A percentile compares a stretch with the other conserved stretches of the same genome.
These are phyloP conservation scores for Talaromyces sp. DNA, from an alignment of 2,329 filamentous ascomycete genomes.

Conservation along the genomic window DNA sequence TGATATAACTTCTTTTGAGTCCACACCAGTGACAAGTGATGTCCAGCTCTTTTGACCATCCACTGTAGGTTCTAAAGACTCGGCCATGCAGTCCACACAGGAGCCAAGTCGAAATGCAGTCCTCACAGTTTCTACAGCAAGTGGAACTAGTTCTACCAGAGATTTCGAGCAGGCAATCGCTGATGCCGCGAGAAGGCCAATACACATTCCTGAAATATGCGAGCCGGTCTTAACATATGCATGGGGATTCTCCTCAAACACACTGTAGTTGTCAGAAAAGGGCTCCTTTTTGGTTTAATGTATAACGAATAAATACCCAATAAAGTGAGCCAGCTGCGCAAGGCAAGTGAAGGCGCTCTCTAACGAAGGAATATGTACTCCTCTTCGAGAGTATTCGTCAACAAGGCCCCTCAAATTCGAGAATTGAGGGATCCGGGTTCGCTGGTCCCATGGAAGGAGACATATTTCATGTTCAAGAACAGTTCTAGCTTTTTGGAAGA, in stretches of 20 bases:
- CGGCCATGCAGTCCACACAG: background rate
- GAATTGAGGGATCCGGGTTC: background rate
- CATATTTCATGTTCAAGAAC: background rate
- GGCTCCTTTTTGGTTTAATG: background rate
- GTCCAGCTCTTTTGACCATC: background rate
- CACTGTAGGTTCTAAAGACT: background rate
- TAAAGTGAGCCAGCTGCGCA: background rate
- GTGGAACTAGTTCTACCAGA: background rate
- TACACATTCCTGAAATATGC: background rate
- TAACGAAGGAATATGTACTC: background rate
- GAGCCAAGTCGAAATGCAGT: background rate
- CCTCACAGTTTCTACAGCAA: background rate
- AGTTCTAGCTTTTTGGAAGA: background rate
- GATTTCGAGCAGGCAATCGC: background rate
- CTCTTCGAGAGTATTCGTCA: background rate
- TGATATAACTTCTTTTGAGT: background rate
- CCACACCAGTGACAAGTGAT: background rate
- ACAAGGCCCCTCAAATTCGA: background rate
- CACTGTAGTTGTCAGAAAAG: background rate
- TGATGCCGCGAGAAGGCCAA: background rate
- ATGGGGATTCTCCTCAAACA: background rate
- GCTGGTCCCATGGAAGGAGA: background rate
- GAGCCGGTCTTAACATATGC: background rate
- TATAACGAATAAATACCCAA: background rate
- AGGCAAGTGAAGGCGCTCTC: background rate